These are phyloP conservation scores for Debaryomycetaceae sp. DNA, from an alignment of 1,139 yeast species.

Conservation along the genomic window DNA sequence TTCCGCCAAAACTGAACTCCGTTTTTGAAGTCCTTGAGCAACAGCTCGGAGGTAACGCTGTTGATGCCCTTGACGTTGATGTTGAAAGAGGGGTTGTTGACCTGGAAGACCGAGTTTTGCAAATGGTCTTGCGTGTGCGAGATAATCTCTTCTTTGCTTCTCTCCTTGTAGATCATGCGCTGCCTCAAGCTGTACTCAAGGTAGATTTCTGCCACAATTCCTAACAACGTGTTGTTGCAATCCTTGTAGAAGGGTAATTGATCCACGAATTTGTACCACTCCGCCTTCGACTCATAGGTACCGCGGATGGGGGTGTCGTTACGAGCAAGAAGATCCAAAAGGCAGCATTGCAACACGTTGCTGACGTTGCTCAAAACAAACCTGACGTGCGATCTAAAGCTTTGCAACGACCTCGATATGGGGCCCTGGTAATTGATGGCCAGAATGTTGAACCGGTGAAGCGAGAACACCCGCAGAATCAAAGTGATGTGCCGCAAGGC, in stretches of 20 bases:
- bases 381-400: slow-evolving; percentile 64
- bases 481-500: slow-evolving; percentile 39
- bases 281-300: slow-evolving; percentile 34
- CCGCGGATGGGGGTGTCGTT: slow-evolving; percentile 45
- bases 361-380: slow-evolving; percentile 48
- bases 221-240: slow-evolving; percentile 41
- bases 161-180: slow-evolving; percentile 19
- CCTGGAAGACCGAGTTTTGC: slow-evolving; percentile 36
- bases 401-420: slow-evolving; percentile 56
- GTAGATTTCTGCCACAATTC: slow-evolving; percentile 40
- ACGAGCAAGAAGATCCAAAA: slow-evolving; percentile 49
- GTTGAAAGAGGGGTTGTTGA: slow-evolving; percentile 35
- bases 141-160: slow-evolving; percentile 24
- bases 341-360: slow-evolving; percentile 51
- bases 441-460: slow-evolving; percentile 48
- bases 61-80: slow-evolving; percentile 42
- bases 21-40: slow-evolving; percentile 35
- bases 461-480: slow-evolving; percentile 55
- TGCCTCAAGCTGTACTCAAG: slow-evolving; percentile 36
- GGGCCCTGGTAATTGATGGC: slow-evolving; percentile 69
- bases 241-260: slow-evolving; percentile 59
- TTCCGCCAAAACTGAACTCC: slow-evolving; percentile 38
- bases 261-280: slow-evolving; percentile 56
- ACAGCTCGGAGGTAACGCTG: slow-evolving; percentile 32
- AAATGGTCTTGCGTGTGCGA: slow-evolving; percentile 32